Conservation (phyloP, 2,329 filamentous ascomycete genomes). For the Trichoderma asperellum region DNA sequence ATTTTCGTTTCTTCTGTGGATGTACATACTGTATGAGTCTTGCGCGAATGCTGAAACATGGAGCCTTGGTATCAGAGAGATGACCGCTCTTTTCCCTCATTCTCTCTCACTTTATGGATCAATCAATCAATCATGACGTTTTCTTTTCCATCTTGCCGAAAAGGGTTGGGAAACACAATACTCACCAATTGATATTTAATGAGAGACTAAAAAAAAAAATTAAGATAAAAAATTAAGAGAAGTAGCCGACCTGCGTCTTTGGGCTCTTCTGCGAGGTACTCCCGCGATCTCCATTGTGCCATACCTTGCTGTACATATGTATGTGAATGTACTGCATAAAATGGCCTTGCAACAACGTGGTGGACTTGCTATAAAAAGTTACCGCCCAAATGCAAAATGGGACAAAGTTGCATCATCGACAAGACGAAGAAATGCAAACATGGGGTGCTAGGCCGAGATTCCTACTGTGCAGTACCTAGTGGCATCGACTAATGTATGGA, state of each 20-base stretch:
- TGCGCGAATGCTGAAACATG: background rate
- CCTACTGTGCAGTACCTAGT: background rate
- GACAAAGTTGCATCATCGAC: conserved; percentile 13
- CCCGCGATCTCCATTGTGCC: conserved; percentile 12
- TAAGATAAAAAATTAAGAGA: too few species aligned
- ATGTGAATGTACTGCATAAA: conserved; percentile 14
- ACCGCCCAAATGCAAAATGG: background rate
- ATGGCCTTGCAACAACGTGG: conserved; percentile 27
- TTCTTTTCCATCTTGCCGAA: background rate
- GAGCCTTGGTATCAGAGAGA: background rate
- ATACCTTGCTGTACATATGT: background rate
- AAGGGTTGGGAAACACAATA: background rate
- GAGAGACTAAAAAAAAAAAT: background rate
- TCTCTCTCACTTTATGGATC: background rate
- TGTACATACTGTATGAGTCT: background rate
- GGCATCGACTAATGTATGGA: conserved; percentile 2
- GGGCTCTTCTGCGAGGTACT: conserved; percentile 11
- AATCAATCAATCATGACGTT: background rate
- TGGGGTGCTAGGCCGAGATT: background rate
- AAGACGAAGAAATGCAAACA: background rate
- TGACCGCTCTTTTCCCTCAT: background rate
- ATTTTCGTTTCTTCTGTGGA: background rate
- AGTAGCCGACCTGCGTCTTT: background rate
- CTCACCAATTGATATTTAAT: background rate
- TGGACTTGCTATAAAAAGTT: conserved; percentile 21